phyloP scores from a whole-genome alignment of 805 yeast genomes.

The Starmerella gropengiesseri region DNA sequence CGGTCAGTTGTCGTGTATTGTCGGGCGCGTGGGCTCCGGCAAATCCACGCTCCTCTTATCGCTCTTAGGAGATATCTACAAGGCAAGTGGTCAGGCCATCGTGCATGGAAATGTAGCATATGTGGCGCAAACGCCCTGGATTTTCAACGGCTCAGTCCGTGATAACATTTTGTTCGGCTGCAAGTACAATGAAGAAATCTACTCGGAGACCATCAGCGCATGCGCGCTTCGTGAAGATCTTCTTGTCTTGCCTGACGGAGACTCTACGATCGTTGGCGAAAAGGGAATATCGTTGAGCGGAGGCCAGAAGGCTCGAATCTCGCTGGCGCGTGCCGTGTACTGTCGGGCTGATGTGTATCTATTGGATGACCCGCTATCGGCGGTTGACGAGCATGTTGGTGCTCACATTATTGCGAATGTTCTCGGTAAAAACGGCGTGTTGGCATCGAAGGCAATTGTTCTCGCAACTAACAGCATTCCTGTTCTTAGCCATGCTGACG shows the following conservation, averaged over 20 bases:
- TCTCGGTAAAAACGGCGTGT: conserved; percentile 67
- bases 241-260: conserved; percentile 60
- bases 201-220: conserved; percentile 45
- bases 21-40: conserved; percentile 86
- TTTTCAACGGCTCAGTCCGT: conserved; percentile 82
- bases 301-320: conserved; percentile 77
- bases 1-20: conserved; percentile 75
- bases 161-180: conserved; percentile 65
- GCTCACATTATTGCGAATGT: conserved; percentile 65
- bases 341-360: conserved; percentile 54
- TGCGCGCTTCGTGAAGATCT: conserved; percentile 62
- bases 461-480: conserved; percentile 81
- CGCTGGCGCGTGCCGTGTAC: conserved; percentile 70
- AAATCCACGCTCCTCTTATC: conserved; percentile 76
- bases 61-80: conserved; percentile 70
- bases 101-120: conserved; percentile 76
- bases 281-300: conserved; percentile 80
- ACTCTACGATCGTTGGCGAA: conserved; percentile 71
- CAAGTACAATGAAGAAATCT: conserved; percentile 41
- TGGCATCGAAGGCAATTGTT: conserved; percentile 61
- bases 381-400: conserved; percentile 84
- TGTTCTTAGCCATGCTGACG: conserved; percentile 64
- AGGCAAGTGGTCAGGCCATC: conserved; percentile 58
- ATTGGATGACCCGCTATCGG: conserved; percentile 70
- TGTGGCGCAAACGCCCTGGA: conserved; percentile 90